These are phyloP conservation scores for Nicotiana paniculata DNA, from an alignment of 257 asterid species.

Conservation along the genomic window DNA sequence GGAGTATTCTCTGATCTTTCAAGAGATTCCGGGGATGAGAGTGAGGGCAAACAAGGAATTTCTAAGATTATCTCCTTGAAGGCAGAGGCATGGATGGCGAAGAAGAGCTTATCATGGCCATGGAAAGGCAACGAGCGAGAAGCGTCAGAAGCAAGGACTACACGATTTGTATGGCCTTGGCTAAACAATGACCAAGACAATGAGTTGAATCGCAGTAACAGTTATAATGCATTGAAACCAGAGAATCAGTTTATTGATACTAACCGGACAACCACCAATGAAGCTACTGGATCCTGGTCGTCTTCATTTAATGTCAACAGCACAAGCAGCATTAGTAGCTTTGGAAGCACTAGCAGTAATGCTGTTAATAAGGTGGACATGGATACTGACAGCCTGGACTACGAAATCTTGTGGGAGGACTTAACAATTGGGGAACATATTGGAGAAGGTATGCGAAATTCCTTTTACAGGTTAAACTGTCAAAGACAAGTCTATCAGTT, in stretches of 20 bases:
- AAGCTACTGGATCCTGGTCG: constrained; percentile 91
- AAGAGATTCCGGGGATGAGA: constrained; percentile 54
- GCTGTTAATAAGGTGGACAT: constrained; percentile 63
- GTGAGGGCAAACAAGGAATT: constrained; percentile 64
- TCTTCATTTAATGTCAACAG: constrained; percentile 69
- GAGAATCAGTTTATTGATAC: constrained; percentile 46
- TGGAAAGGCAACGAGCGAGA: constrained; percentile 76
- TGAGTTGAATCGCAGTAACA: constrained; percentile 35
- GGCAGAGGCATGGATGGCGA: constrained; percentile 85
- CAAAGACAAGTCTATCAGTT: neutral
- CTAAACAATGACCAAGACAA: constrained; percentile 52
- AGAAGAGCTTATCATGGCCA: constrained; percentile 65
- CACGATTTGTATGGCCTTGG: constrained; percentile 79
- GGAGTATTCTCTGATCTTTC: constrained; percentile 53
- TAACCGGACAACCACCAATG: constrained; percentile 41
- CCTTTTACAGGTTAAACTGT: neutral
- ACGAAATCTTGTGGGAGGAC: constrained; percentile 94
- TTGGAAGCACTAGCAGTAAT: constrained; percentile 72
- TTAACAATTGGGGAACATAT: constrained; percentile 84
- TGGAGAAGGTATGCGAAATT: constrained; percentile 69
- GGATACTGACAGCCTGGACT: constrained; percentile 70
- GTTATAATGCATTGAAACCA: constrained; percentile 27
- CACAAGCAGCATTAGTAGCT: constrained; percentile 82
- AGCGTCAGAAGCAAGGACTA: constrained; percentile 45
- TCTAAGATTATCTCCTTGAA: constrained; percentile 59